phyloP scores from a whole-genome alignment of 345 rosid genomes.

The Sonneratia caseolaris region DNA sequence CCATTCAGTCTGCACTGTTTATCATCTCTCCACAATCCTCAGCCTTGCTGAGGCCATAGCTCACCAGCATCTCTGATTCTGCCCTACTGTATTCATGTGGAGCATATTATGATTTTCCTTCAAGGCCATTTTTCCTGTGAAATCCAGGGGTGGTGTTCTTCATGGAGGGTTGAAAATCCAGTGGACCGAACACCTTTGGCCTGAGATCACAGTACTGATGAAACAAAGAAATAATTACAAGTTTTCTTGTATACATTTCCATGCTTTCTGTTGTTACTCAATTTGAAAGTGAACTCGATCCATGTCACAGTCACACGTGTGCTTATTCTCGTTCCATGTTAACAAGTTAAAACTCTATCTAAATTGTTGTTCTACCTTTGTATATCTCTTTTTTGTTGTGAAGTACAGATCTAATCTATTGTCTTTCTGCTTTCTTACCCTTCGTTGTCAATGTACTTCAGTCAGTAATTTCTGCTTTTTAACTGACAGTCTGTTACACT shows the following conservation, averaged over 20 bases:
- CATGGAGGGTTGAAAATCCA: background rate
- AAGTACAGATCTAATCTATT: background rate
- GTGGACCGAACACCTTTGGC: background rate
- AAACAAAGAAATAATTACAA: background rate
- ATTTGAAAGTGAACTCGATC: background rate
- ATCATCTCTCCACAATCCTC: too few relatives aligned
- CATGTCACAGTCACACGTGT: background rate
- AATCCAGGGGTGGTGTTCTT: background rate
- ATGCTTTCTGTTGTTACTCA: background rate
- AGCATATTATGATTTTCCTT: background rate
- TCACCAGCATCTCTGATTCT: too few relatives aligned
- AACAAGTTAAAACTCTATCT: background rate
- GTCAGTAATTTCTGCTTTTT: background rate
- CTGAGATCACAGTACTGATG: background rate
- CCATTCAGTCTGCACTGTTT: too few relatives aligned
- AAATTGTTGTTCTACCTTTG: background rate
- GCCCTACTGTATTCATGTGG: background rate
- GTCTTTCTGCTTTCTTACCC: background rate
- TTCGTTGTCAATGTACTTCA: background rate
- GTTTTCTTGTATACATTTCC: background rate
- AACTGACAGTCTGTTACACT: background rate
- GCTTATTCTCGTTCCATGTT: too few relatives aligned
- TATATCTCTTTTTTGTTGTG: background rate
- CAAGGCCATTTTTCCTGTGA: background rate
- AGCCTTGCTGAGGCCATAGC: too few relatives aligned